Conservation (phyloP, 345 rosid species). For the Xanthoceras sorbifolium region DNA sequence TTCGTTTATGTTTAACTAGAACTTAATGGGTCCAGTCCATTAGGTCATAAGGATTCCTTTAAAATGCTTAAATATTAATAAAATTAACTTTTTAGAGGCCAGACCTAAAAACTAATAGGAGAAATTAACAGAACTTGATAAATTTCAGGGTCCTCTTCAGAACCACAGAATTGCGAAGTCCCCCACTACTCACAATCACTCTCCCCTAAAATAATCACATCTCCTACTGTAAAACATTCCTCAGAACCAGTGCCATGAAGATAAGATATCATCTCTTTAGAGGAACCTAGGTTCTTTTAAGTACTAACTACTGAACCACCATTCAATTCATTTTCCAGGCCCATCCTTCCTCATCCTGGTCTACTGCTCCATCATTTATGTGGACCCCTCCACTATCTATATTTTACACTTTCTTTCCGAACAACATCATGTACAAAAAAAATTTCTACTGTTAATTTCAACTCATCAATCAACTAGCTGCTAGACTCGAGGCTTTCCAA, state of each 20-base stretch:
- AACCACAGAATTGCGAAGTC: neutral
- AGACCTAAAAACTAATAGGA: constrained; percentile 15
- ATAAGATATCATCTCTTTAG: constrained; percentile 2
- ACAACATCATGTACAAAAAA: neutral
- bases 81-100: neutral
- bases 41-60: constrained; percentile 29
- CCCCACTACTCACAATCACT: neutral
- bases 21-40: constrained; percentile 17
- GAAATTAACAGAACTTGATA: neutral
- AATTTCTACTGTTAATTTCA: neutral
- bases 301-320: neutral
- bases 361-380: neutral
- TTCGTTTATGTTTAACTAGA: constrained; percentile 10
- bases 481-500: neutral
- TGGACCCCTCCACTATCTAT: constrained; percentile 17
- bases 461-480: neutral
- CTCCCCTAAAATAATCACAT: neutral
- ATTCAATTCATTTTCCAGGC: constrained; percentile 11
- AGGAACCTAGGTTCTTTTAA: neutral
- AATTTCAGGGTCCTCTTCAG: constrained; percentile 2
- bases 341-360: constrained; percentile 1
- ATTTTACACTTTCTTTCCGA: constrained; percentile 15
- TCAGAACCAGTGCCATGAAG: constrained; percentile 9
- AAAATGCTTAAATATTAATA: constrained; percentile 4
- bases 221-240: neutral